Evolutionary conservation across 164 flowering plant genomes (phyloP).

Genomic region (Kingdonia uniflora): DNA sequence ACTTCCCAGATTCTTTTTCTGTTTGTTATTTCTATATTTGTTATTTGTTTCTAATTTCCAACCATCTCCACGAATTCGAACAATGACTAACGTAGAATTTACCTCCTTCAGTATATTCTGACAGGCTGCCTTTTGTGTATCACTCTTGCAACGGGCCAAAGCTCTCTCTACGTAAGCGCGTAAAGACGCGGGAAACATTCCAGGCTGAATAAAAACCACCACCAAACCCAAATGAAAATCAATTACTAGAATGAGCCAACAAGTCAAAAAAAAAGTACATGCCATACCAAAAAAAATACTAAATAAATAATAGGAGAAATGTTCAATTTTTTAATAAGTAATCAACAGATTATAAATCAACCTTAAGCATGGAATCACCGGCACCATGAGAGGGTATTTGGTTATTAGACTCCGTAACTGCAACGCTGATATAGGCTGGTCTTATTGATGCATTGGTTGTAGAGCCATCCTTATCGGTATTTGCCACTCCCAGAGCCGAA

Average conservation of each 20-base stretch:
- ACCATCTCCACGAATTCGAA: too few species aligned
- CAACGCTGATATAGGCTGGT: slow-evolving; percentile 79
- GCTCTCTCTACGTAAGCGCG: slow-evolving; percentile 92
- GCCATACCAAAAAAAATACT: neutral
- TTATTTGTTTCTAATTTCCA: too few species aligned
- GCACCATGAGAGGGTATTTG: slow-evolving; percentile 28
- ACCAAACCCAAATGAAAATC: slow-evolving; percentile 1
- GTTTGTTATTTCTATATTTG: too few species aligned
- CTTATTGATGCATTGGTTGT: slow-evolving; percentile 32
- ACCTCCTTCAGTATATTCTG: slow-evolving; percentile 87
- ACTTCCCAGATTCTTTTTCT: too few species aligned
- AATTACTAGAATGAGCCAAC: neutral
- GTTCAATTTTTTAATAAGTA: neutral
- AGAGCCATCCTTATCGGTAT: slow-evolving; percentile 46
- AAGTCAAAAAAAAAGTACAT: neutral
- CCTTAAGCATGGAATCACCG: slow-evolving; percentile 66
- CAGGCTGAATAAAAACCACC: slow-evolving; percentile 52
- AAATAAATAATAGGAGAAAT: too few species aligned
- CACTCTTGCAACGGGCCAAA: slow-evolving; percentile 81
- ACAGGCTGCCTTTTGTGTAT: slow-evolving; percentile 54
- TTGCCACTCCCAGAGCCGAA: slow-evolving; percentile 42
- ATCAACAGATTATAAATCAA: slow-evolving; percentile 13
- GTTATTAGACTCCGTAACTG: slow-evolving; percentile 43
- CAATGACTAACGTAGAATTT: neutral
- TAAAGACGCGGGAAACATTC: slow-evolving; percentile 59